These are phyloP conservation scores for Apiospora malaysiana DNA, from an alignment of 2,329 filamentous ascomycete genomes.

Conservation along the genomic window DNA sequence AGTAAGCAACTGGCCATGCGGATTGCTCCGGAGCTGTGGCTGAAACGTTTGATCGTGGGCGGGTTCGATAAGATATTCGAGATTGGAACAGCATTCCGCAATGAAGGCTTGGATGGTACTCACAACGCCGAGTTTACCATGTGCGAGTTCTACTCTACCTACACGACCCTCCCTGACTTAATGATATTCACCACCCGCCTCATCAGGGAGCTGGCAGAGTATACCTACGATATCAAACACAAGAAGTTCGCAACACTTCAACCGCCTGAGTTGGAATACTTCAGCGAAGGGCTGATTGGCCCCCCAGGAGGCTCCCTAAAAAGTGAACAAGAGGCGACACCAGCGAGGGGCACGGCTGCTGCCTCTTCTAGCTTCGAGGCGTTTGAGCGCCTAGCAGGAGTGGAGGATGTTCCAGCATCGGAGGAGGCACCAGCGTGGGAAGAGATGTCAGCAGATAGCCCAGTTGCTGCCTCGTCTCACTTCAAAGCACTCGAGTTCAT, in stretches of 20 bases:
- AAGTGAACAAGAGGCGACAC: neutral
- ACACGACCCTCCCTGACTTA: constrained; percentile 76
- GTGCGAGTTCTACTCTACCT: constrained; percentile 95
- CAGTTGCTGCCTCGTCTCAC: constrained; percentile 32
- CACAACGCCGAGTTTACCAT: constrained; percentile 98
- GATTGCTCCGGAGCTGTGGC: constrained; percentile 93
- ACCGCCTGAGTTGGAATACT: constrained; percentile 54
- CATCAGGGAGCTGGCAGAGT: constrained; percentile 62
- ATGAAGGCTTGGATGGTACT: constrained; percentile 88
- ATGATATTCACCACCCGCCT: constrained; percentile 78
- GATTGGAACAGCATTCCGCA: constrained; percentile 90
- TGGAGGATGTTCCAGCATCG: neutral
- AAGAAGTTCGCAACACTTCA: constrained; percentile 47
- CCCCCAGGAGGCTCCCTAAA: neutral
- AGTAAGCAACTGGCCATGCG: constrained; percentile 76
- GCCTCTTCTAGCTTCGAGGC: no score
- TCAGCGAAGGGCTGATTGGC: constrained; percentile 30
- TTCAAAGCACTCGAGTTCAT: constrained; percentile 82
- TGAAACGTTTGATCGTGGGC: constrained; percentile 89
- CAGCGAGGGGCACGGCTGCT: neutral
- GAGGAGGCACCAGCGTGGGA: no score
- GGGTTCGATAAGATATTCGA: constrained; percentile 91
- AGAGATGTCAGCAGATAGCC: neutral
- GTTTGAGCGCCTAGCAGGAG: no score
- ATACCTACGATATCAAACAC: constrained; percentile 52